Base-by-base conservation (phyloP, 345 rosid genomes). In the Firmiana major region DNA sequence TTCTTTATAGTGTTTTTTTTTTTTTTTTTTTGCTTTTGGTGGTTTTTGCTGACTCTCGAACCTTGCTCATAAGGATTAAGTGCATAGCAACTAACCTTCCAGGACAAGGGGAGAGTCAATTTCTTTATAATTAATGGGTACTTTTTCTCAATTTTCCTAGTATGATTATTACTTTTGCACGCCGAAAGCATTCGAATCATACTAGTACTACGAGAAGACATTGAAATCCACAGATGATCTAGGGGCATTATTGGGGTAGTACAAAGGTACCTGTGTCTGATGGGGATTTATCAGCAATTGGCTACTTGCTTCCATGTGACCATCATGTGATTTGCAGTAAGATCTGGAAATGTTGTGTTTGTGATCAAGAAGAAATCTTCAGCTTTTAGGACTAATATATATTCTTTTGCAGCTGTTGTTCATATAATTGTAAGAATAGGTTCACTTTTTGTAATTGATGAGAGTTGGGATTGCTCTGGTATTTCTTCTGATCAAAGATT, bases 121-220 rank as follows among this genome's bases (percentile, higher is more conserved):
- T 45, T 60, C 53, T 74, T 11, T 7, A 15, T 57, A 13, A 54
- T 40, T 57, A 24, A 60, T 45, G 54, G 57, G 10, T 51, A 36
- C 42, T 28, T 13, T 17, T 76, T 16, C 8, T 59, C 40, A 4
- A 53, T 19, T 78, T 69, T 69, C 4, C 17, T 87, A 91, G 99
- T 77, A 93, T 69, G 98, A 93, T 80, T 72, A 53, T 55, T 89
- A 85, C 65, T 88, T 95, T 15, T 88, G 96, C n/a, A 88, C 92
- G 31, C 98, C 98, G 0, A 95, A 87, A 80, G 94, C 90, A 21
- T 92, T 93, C 17, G 97, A 92, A 81, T 95, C 98, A 4, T 93
- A 92, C 78, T 65, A 92, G 36, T 93, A 87, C 88, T 93, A 90
- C 72, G 94, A 93, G 92, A 92, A 86, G 94, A 88, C 97, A 17